These are phyloP conservation scores for Fragilariopsis cylindrus DNA, from an alignment of 108 stramenopile genomes.

Conservation along the genomic window DNA sequence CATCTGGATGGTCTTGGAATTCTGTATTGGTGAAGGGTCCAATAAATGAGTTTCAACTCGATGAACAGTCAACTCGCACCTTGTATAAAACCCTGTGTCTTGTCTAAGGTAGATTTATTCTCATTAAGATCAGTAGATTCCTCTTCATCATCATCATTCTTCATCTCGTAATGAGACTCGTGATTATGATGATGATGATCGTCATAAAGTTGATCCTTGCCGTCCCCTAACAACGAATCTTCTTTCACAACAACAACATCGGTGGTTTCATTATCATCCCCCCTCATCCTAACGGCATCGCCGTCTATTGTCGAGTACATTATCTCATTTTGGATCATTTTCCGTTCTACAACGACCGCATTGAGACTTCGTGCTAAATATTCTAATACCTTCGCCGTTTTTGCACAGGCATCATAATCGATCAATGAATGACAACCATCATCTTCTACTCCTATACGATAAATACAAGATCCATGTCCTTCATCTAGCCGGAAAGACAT, in stretches of 20 bases:
- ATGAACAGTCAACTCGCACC: slow-evolving; percentile 73
- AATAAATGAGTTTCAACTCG: slow-evolving; percentile 81
- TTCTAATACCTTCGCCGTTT: slow-evolving; percentile 69
- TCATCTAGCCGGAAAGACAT: slow-evolving; percentile 85
- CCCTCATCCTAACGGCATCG: background rate
- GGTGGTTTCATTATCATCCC: background rate
- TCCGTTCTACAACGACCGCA: slow-evolving; percentile 70
- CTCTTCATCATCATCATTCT: slow-evolving; percentile 22
- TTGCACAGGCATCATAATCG: slow-evolving; percentile 61
- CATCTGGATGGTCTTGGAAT: slow-evolving; percentile 9
- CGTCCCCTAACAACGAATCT: slow-evolving; percentile 34
- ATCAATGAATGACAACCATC: slow-evolving; percentile 83
- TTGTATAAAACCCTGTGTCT: slow-evolving; percentile 54
- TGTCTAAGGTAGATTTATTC: slow-evolving; percentile 24
- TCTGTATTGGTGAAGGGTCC: slow-evolving; percentile 65
- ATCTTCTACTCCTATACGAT: slow-evolving; percentile 83
- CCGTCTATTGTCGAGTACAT: slow-evolving; percentile 12
- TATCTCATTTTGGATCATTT: slow-evolving; percentile 80
- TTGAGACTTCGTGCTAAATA: slow-evolving; percentile 74
- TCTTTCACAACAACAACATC: slow-evolving; percentile 26
- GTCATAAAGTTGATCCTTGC: slow-evolving; percentile 32
- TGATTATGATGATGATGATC: slow-evolving; percentile 49
- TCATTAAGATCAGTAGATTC: slow-evolving; percentile 42
- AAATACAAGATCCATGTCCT: slow-evolving; percentile 69
- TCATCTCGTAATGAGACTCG: background rate